phyloP scores from a whole-genome alignment of 208 protist species.

The Blastocrithidia nonstop region DNA sequence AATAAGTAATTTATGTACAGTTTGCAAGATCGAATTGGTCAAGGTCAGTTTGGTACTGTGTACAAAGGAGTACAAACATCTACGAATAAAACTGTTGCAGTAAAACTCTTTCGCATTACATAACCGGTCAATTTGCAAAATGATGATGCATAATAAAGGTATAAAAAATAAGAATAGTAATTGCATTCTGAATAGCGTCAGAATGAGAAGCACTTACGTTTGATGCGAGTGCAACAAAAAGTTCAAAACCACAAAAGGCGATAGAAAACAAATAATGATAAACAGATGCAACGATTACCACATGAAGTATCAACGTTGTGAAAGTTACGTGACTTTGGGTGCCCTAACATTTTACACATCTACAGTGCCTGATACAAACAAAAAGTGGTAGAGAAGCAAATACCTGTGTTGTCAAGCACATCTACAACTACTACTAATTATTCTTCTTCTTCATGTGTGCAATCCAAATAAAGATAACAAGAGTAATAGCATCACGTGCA shows the following conservation, averaged over 20 bases:
- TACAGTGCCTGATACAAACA: constrained; percentile 14
- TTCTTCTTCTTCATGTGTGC: too few species aligned
- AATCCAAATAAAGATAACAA: too few species aligned
- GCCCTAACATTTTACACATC: constrained; percentile 23
- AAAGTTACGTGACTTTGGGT: constrained; percentile 10
- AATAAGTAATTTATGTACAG: constrained; percentile 19
- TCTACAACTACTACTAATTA: too few species aligned
- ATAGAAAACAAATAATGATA: not conserved
- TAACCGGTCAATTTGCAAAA: too few species aligned
- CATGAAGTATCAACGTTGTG: constrained; percentile 13
- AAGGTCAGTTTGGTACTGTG: constrained; percentile 34
- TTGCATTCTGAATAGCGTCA: too few species aligned
- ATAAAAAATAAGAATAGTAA: too few species aligned
- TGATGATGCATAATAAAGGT: too few species aligned
- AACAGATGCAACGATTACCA: constrained; percentile 5
- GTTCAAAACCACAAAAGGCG: not conserved
- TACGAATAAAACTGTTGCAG: constrained; percentile 15
- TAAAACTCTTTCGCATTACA: constrained; percentile 33
- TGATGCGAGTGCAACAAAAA: constrained; percentile 1
- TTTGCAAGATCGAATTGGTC: constrained; percentile 19
- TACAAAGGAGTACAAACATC: constrained; percentile 15
- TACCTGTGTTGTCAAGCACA: too few species aligned
- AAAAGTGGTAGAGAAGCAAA: not conserved
- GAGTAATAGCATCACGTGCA: too few species aligned
- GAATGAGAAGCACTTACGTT: constrained; percentile 1